Evolutionary conservation across 2,329 filamentous ascomycete species (phyloP), one percentile per base, ranked within the genome.

Genomic region (Paramyrothecium sp.): DNA sequence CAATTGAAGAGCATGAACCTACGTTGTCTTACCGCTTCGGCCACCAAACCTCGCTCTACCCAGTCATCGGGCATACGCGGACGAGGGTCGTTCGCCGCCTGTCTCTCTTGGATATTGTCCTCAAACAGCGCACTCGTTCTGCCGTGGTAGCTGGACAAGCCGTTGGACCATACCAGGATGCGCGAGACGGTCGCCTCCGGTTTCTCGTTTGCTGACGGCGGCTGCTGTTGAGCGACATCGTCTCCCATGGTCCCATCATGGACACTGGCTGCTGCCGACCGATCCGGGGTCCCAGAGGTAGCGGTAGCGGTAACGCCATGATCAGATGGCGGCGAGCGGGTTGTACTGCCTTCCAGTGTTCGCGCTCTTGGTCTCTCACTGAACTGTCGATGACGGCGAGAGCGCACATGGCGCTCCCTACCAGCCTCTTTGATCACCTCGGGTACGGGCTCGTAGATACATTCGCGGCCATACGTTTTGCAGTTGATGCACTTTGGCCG

Each of bases 111-210:
- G 2, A 54, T 49, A 26, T 59, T 66, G 55, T 78, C 77, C 49
- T 81, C 78, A 57, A 79, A 82, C 2, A 81, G 57, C 1, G 78
- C 74, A 55, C 79, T 81, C 3, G 79, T 81, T 2, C 76, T 77
- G 0, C 79, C 79, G 65, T 81, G 79, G 23, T 81, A 81, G 48
- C 75, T 79, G 5, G 78, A 75, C 3, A 73, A 68, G 17, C 71
- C 69, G 56, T 77, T 75, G 4, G 73, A 68, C 11, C 73, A 72
- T 3, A 77, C 71, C 16, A 76, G 68, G 21, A 76, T 76, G 10
- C 74, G 63, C 3, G 70, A 67, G 38, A 70, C 74, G 13, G 61
- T 59, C 3, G 70, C 60, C 26, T 63, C 60, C 33, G 59, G 55
- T 49, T 46, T 46, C 2, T 44, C 51, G 7, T 38, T 30, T 30